Evolutionary conservation across 2,329 filamentous ascomycete species (phyloP), one percentile per base, ranked within the genome.

Genomic region (Domatiomyces globalis): DNA sequence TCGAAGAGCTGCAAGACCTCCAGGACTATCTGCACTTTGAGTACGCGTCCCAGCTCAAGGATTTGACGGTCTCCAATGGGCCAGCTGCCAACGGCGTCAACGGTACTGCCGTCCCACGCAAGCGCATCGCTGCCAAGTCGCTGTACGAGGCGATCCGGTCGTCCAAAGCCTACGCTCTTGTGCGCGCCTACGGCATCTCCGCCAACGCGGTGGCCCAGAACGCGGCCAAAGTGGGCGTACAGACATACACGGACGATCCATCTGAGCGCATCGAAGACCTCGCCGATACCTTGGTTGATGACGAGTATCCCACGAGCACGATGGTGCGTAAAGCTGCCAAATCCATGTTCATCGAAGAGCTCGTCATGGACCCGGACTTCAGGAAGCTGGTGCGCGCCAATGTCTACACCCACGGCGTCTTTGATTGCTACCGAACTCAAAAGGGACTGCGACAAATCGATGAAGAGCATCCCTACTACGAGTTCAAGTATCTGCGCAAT

Each of bases 21-120:
- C 90, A 96, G 64, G 92, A 98, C 63, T 96, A 96, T 62, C 73
- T 96, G 49, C 88, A 96, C 63, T 98, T 98, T 68, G 85, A 89
- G 63, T 96, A 96, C 62, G 81, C 85, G 4, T 73, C 81, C 2
- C 81, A 94, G 65, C 74, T 96, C 47, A 90, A 86, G 64, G 89
- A 96, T 56, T 69, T 94, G 46, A 79, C 82, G 12, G 71, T 80
- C 17, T 15, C 33, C 15, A 39, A 15, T 15, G 33, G 10, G 9
- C 2, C 33, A 39, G 75, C 80, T 54, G 73, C 80, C 51, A 71
- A 73, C 2, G 66, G 58, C n/a, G 73, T 77, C 12, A 80, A 80
- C 50, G 69, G 75, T 8, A 84, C 84, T 54, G 79, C 81, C 50
- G 78, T 76, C 2, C 88, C 88, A 63, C 80, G 83, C 54, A 84